These are phyloP conservation scores for Osmanthus fragrans DNA, from an alignment of 257 asterid genomes.

Conservation along the genomic window DNA sequence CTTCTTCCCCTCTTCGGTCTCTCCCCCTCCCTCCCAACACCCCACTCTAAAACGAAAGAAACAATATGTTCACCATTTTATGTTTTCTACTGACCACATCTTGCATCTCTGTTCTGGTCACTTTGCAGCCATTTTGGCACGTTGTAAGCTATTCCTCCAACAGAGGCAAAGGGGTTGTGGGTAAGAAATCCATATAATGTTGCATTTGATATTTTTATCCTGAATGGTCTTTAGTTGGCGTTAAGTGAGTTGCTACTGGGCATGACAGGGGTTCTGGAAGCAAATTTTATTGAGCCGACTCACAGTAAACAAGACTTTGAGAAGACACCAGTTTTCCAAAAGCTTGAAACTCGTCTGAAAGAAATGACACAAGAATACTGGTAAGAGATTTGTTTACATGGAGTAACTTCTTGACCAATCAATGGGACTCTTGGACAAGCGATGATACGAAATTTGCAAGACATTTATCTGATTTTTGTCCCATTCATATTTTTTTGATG, in stretches of 20 bases:
- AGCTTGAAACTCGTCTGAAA: slow-evolving; percentile 83
- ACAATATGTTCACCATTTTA: slow-evolving; percentile 9
- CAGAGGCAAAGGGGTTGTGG: slow-evolving; percentile 97
- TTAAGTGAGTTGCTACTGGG: slow-evolving; percentile 20
- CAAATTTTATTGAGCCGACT: slow-evolving; percentile 79
- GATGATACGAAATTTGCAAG: neutral
- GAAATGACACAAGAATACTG: slow-evolving; percentile 89
- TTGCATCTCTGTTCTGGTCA: slow-evolving; percentile 11
- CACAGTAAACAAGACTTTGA: slow-evolving; percentile 97
- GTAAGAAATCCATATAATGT: slow-evolving; percentile 48
- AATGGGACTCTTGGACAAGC: neutral
- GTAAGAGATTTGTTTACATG: slow-evolving; percentile 42
- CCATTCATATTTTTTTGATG: neutral
- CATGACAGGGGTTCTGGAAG: slow-evolving; percentile 80
- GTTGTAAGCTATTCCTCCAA: slow-evolving; percentile 52
- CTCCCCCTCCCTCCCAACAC: neutral
- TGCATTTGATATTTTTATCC: slow-evolving; percentile 20
- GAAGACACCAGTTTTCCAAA: slow-evolving; percentile 88
- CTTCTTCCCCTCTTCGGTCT: neutral
- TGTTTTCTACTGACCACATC: slow-evolving; percentile 19
- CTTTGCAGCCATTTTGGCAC: slow-evolving; percentile 93
- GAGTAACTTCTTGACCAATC: slow-evolving; percentile 14
- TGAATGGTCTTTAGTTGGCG: slow-evolving; percentile 14
- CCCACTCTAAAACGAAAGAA: slow-evolving; percentile 5
- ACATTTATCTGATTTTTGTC: neutral